phyloP scores from a whole-genome alignment of 768 basidiomycete species.

The Trametes coccinea region DNA sequence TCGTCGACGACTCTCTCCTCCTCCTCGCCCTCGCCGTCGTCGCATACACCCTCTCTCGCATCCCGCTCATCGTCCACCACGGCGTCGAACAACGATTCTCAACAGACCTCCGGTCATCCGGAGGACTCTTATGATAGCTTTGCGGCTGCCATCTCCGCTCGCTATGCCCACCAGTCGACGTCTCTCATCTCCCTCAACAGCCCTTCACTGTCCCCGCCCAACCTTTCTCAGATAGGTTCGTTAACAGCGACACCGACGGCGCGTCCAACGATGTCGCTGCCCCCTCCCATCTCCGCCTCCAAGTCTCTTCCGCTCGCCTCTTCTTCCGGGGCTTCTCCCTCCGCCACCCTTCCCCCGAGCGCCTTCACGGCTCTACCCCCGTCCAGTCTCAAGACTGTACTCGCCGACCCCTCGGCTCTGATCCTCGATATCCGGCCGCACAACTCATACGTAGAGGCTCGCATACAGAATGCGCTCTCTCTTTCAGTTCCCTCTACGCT shows the following conservation, averaged over 20 bases:
- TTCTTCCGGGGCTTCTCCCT: slow-evolving; percentile 11
- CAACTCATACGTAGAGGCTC: slow-evolving; percentile 65
- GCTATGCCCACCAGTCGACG: slow-evolving; percentile 38
- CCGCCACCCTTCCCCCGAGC: slow-evolving; percentile 20
- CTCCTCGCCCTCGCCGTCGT: slow-evolving; percentile 4
- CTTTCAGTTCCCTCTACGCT: slow-evolving; percentile 93
- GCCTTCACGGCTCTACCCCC: slow-evolving; percentile 31
- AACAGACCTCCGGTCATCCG: slow-evolving; percentile 6
- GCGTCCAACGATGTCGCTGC: not conserved
- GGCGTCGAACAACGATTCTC: slow-evolving; percentile 5
- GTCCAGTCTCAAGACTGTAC: slow-evolving; percentile 32
- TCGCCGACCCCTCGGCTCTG: slow-evolving; percentile 47
- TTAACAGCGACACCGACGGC: slow-evolving; percentile 2
- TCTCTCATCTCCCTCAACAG: slow-evolving; percentile 27
- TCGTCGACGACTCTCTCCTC: slow-evolving; percentile 4
- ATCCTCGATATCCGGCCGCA: slow-evolving; percentile 89
- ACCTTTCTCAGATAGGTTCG: slow-evolving; percentile 31
- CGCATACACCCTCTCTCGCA: not conserved
- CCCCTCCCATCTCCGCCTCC: slow-evolving; percentile 11
- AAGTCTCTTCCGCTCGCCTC: slow-evolving; percentile 35
- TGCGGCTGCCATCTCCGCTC: slow-evolving; percentile 53
- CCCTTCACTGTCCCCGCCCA: slow-evolving; percentile 22
- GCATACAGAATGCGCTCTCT: slow-evolving; percentile 71
- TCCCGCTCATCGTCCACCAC: slow-evolving; percentile 14
- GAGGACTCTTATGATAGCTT: slow-evolving; percentile 40